phyloP scores from a whole-genome alignment of 2,329 filamentous ascomycete genomes.

The Trichoderma oligosporum region DNA sequence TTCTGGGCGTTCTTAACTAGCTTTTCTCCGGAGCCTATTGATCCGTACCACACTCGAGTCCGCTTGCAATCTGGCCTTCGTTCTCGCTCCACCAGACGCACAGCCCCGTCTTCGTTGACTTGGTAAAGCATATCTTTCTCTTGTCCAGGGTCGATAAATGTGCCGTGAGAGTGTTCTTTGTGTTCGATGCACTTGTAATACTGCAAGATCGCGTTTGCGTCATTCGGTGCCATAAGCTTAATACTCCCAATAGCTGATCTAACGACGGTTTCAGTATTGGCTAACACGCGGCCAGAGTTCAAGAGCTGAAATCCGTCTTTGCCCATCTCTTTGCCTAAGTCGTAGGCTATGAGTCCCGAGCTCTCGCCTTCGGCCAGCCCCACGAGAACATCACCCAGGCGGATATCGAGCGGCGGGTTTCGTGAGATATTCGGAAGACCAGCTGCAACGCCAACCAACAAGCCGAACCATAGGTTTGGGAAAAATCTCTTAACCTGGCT shows the following conservation, averaged over 20 bases:
- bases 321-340: slow-evolving; percentile 33
- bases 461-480: slow-evolving; percentile 37
- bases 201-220: slow-evolving; percentile 22
- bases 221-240: slow-evolving; percentile 26
- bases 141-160: slow-evolving; percentile 34
- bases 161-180: slow-evolving; percentile 25
- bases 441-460: slow-evolving; percentile 38
- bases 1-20: slow-evolving; percentile 3
- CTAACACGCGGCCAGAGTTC: slow-evolving; percentile 25
- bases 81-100: slow-evolving; percentile 19
- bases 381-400: slow-evolving; percentile 37
- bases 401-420: slow-evolving; percentile 32
- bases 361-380: slow-evolving; percentile 26
- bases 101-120: background rate
- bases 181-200: slow-evolving; percentile 28
- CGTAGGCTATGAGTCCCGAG: slow-evolving; percentile 32
- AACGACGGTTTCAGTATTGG: slow-evolving; percentile 31
- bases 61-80: slow-evolving; percentile 23
- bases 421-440: slow-evolving; percentile 32
- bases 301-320: slow-evolving; percentile 28
- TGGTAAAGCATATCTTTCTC: slow-evolving; percentile 28
- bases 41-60: slow-evolving; percentile 32
- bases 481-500: slow-evolving; percentile 35
- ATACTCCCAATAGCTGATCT: slow-evolving; percentile 35
- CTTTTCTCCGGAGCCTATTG: slow-evolving; percentile 19